Base-by-base conservation (phyloP, 176 grass and related monocot genomes). In the Triticum dicoccoides region DNA sequence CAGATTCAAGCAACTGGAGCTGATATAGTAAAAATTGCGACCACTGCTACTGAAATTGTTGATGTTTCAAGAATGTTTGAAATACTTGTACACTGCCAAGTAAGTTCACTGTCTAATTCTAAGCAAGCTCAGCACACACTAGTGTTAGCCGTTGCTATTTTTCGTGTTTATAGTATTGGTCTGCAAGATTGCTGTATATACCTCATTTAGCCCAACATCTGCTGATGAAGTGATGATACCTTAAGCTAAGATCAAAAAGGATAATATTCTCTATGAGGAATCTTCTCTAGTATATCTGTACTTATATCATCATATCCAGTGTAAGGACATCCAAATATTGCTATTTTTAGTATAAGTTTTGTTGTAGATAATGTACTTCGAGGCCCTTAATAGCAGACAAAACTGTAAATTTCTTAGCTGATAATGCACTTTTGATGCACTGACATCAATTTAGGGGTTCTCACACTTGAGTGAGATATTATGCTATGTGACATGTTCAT, bases 11-110 rank as follows among this genome's bases (percentile, higher is more conserved):
- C 82, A 77, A 87, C 88, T 27, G 97, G 92, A 52, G 97, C 97
- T 81, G 97, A 98, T 76, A 95, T 98, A 27, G 95, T 98, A 63
- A 98, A 98, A 87, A 95, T 98, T 76, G 82, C 89, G 86, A 98
- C 95, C 3, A 98, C 95, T 34, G 95, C 93, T 82, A 88, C 90
- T 45, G 93, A 95, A 35, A 95, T 98, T 90, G 86, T 89, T 80
- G 95, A 98, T 85, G 95, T 95, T 30, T 78, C 89, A 82, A 86
- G 89, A 82, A 95, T 98, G 93, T 98, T 98, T 77, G 91, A 95
- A 90, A 82, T 95, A 61, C 87, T 95, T 52, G 87, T 85, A 38
- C 87, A 91, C 65, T 89, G 91, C 80, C 93, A 95, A 67, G 93
- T 98, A 69, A 93, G 90, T 93, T 79, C 24, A 34, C 21, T 33